phyloP scores from a whole-genome alignment of 306 rosid species.

The Potentilla sterilis region DNA sequence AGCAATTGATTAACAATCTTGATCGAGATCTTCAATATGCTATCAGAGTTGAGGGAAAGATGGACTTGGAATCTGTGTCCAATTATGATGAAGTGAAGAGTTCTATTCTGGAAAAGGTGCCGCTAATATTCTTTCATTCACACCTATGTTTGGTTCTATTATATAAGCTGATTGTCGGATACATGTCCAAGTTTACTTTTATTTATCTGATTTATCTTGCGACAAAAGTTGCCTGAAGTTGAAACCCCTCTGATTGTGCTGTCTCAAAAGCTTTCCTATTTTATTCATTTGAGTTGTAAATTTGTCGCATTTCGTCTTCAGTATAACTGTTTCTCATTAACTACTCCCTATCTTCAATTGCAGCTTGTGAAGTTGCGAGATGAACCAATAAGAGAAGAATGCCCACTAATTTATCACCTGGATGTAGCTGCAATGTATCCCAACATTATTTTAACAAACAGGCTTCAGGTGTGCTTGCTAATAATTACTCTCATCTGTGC shows the following conservation, averaged over 20 bases:
- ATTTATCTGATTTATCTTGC: constrained; percentile 14
- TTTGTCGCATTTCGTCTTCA: neutral
- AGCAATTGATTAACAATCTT: constrained; percentile 81
- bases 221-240: neutral
- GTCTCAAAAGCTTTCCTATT: neutral
- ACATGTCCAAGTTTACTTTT: constrained; percentile 15
- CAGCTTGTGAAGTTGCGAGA: constrained; percentile 79
- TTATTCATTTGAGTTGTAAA: neutral
- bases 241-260: neutral
- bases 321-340: constrained; percentile 8
- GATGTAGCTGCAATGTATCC: constrained; percentile 99
- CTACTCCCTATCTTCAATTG: constrained; percentile 27
- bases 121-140: constrained; percentile 20
- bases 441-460: constrained; percentile 89
- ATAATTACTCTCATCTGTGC: constrained; percentile 14
- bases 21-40: constrained; percentile 97
- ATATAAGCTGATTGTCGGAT: constrained; percentile 7
- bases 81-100: constrained; percentile 88
- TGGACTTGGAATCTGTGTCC: constrained; percentile 74
- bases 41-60: constrained; percentile 86
- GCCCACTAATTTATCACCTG: constrained; percentile 95
- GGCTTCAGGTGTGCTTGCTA: constrained; percentile 80
- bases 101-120: constrained; percentile 85
- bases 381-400: constrained; percentile 73
- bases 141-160: constrained; percentile 15